Evolutionary conservation across 345 rosid genomes (phyloP), one percentile per base, ranked within the genome.

Genomic region (Combretum micranthum): DNA sequence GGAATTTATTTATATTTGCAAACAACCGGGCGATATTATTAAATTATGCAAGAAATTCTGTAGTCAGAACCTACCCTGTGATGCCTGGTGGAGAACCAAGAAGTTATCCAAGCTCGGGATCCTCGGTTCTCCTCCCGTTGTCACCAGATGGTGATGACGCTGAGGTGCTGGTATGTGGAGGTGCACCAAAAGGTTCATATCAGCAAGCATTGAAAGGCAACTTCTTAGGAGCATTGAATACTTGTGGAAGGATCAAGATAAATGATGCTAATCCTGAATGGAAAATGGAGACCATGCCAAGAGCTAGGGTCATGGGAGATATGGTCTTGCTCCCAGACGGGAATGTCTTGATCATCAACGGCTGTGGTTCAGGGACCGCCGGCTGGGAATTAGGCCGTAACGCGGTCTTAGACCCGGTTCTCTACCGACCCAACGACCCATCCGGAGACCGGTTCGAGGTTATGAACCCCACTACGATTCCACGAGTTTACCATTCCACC

Each of bases 401-500:
- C 56, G 79, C 84, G 47, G 75, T 52, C 58, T 56, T 73, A 0
- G 56, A 50, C 59, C 81, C 84, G 12, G 74, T 62, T 53, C 15
- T 73, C n/a, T 79, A 79, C 63, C 56, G 39, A 21, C 84, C 84
- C 15, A 68, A 73, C 37, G 71, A 75, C 19, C 77, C 77, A 22
- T n/a, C 64, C 21, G 76, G 77, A 66, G 19, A 53, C 45, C 63
- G 84, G 60, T 79, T 79, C 60, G 46, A 57, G 18, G 20, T 42
- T 50, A 76, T 74, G 22, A 80, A 63, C 64, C 69, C 93, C 1
- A 74, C 63, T 17, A 59, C 69, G 13, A 72, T 78, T 20, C 88
- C 93, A 0, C 56, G 88, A 60, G 60, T 83, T 84, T 85, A 85
- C 68, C 93, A 85, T 65, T 83, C 93, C 3, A 68, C 77, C 0